A percentile compares a stretch with the other conserved stretches of the same genome.
These are phyloP conservation scores for Aureobasidium sp. DNA, from an alignment of 2,329 filamentous ascomycete species.

Conservation along the genomic window DNA sequence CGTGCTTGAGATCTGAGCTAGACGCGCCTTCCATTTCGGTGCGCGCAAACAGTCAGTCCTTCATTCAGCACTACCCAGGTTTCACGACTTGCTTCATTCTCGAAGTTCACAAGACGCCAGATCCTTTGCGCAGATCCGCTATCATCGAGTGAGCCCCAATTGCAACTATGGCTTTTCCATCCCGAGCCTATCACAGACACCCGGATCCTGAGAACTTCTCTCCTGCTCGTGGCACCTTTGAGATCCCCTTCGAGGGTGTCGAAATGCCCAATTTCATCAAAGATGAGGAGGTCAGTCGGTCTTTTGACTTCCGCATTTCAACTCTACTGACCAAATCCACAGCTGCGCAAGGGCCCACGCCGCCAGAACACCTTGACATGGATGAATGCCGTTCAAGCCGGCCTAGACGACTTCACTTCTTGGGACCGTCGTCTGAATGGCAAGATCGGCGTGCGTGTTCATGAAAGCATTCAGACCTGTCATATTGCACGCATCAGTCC, in stretches of 20 bases:
- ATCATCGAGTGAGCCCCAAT: background rate
- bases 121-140: background rate
- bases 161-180: background rate
- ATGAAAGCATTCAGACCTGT: background rate
- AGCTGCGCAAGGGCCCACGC: background rate
- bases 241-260: background rate
- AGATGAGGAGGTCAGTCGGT: background rate
- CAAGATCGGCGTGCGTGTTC: background rate
- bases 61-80: too few species aligned
- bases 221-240: background rate
- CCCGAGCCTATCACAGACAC: background rate
- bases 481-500: background rate
- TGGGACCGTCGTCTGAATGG: background rate
- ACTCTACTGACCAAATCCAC: background rate
- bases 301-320: background rate
- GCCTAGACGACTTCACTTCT: background rate
- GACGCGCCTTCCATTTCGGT: background rate
- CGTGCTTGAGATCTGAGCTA: background rate
- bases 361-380: background rate
- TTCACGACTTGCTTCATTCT: too few species aligned
- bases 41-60: too few species aligned
- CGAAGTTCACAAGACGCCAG: too few species aligned
- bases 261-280: background rate
- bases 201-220: background rate
- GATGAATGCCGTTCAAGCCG: background rate